Conservation (phyloP, 371 early-diverging fungal genomes). For the Apophysomyces elegans region DNA sequence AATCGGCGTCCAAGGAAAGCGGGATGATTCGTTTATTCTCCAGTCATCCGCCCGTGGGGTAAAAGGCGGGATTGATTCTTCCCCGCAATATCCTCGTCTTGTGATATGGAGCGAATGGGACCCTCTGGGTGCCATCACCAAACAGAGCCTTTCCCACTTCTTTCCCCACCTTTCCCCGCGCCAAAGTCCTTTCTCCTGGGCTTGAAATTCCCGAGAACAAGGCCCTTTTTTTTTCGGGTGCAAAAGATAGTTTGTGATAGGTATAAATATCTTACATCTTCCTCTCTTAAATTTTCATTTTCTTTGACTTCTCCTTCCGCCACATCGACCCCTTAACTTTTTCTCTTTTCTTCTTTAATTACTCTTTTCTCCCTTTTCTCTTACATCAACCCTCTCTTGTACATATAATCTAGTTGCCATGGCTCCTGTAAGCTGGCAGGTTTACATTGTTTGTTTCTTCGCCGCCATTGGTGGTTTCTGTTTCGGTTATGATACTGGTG, state of each 20-base stretch:
- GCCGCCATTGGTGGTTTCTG: constrained; percentile 58
- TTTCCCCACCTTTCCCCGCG: constrained; percentile 12
- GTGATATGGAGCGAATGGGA: constrained; percentile 7
- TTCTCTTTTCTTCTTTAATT: neutral
- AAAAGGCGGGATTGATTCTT: constrained; percentile 1
- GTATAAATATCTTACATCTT: constrained; percentile 8
- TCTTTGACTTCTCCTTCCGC: constrained; percentile 6
- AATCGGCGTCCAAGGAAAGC: neutral
- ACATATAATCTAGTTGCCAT: constrained; percentile 10
- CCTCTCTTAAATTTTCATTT: neutral
- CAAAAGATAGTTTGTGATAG: neutral
- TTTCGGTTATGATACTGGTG: constrained; percentile 62
- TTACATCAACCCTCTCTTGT: constrained; percentile 1
- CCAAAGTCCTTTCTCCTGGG: constrained; percentile 11
- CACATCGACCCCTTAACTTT: too few relatives aligned
- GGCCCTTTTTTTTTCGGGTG: constrained; percentile 9
- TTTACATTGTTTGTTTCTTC: constrained; percentile 43
- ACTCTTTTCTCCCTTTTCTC: neutral
- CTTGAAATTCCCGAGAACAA: constrained; percentile 1
- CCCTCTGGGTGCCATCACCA: neutral
- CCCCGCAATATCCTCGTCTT: constrained; percentile 6
- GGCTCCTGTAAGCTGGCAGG: constrained; percentile 16
- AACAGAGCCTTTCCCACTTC: constrained; percentile 1
- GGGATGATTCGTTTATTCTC: neutral
- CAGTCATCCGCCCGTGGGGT: constrained; percentile 8